These are phyloP conservation scores for Neurospora sp. DNA, from an alignment of 495 filamentous ascomycete genomes.

Conservation along the genomic window DNA sequence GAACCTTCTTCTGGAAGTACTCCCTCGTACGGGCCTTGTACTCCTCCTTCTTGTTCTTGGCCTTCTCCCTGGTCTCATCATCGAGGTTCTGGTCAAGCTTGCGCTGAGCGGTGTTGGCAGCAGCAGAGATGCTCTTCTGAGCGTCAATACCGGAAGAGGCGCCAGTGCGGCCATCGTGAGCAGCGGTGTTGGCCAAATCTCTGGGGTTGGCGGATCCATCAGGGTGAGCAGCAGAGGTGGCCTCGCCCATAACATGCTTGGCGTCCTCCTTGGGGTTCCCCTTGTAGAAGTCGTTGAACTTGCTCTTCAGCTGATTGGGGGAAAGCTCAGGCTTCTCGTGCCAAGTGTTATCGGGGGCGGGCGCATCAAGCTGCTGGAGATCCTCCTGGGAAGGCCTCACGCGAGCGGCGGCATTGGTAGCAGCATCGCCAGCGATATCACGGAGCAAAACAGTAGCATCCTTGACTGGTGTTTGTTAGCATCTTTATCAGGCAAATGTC, in stretches of 20 bases:
- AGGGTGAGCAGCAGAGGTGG: constrained; percentile 19
- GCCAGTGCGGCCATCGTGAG: constrained; percentile 22
- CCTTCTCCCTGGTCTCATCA: constrained; percentile 53
- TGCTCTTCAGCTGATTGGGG: constrained; percentile 56
- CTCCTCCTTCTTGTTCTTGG: constrained; percentile 27
- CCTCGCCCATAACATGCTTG: constrained; percentile 21
- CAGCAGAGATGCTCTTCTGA: constrained; percentile 37
- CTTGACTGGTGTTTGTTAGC: constrained; percentile 62
- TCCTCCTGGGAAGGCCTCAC: constrained; percentile 74
- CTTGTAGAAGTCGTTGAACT: constrained; percentile 50
- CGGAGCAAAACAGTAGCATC: constrained; percentile 77
- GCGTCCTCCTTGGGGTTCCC: constrained; percentile 45
- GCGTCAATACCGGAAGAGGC: constrained; percentile 42
- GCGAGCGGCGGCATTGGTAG: constrained; percentile 65
- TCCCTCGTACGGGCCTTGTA: constrained; percentile 50
- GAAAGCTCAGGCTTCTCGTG: constrained; percentile 78
- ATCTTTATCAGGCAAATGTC: constrained; percentile 16
- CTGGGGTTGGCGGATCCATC: constrained; percentile 13
- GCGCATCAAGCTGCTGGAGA: constrained; percentile 63
- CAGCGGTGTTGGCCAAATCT: constrained; percentile 14
- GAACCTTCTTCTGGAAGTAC: constrained; percentile 76
- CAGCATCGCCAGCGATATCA: constrained; percentile 85
- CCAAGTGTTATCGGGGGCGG: constrained; percentile 88
- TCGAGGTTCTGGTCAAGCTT: constrained; percentile 42
- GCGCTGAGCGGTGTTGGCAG: constrained; percentile 39